Percentiles rank a stretch among this genome's conserved stretches.
Conservation (phyloP, 2,329 filamentous ascomycete genomes). For the Pseudogymnoascus sp. region DNA sequence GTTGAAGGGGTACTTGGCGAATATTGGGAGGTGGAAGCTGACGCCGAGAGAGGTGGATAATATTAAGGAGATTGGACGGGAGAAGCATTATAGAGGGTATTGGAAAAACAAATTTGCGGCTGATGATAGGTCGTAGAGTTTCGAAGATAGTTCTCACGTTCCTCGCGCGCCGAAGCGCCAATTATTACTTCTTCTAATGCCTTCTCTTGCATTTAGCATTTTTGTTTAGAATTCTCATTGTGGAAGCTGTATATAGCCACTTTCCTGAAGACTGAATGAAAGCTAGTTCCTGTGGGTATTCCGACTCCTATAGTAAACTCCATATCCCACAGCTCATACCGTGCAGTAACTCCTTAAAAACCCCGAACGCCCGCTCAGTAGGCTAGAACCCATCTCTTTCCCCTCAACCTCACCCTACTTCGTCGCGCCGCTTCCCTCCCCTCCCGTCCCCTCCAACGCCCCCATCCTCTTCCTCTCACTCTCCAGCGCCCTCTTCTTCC, state of each 20-base stretch:
- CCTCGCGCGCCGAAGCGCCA: neutral
- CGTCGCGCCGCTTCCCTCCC: neutral
- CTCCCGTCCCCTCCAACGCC: neutral
- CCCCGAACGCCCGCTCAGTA: neutral
- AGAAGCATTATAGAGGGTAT: conserved; percentile 57
- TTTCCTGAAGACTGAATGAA: neutral
- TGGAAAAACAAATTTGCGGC: conserved; percentile 47
- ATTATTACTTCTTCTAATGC: neutral
- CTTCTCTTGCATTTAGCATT: neutral
- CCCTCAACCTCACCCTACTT: neutral
- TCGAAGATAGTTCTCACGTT: neutral
- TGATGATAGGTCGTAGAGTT: conserved; percentile 40
- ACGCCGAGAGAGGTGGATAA: conserved; percentile 51
- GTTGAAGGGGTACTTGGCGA: conserved; percentile 47
- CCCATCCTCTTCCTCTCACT: neutral
- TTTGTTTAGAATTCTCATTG: neutral
- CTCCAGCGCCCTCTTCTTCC: conserved; percentile 2
- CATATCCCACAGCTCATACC: neutral
- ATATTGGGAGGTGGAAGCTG: conserved; percentile 49
- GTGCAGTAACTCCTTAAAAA: neutral
- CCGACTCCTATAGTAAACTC: neutral
- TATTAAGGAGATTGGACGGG: conserved; percentile 46
- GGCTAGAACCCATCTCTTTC: neutral
- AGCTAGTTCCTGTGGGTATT: neutral
- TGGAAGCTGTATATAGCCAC: neutral